Evolutionary conservation across 805 yeast species (phyloP).

Genomic region (Suhomyces pyralidae): DNA sequence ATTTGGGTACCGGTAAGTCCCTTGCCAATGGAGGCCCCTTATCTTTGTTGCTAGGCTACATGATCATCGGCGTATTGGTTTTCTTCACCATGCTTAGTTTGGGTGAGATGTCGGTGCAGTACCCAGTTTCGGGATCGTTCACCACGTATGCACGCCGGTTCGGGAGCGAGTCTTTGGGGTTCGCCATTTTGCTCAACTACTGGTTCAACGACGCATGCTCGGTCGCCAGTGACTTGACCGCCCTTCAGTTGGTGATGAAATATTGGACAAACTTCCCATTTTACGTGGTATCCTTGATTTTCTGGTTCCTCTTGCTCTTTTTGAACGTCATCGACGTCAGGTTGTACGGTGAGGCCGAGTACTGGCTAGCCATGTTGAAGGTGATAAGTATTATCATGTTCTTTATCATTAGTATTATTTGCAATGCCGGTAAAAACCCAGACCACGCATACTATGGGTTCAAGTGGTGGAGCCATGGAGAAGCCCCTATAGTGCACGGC

Average conservation of each 20-base stretch:
- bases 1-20: slow-evolving; percentile 30
- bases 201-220: slow-evolving; percentile 52
- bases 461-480: slow-evolving; percentile 45
- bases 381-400: slow-evolving; percentile 55
- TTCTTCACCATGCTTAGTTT: slow-evolving; percentile 51
- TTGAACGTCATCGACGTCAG: slow-evolving; percentile 39
- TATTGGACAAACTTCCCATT: slow-evolving; percentile 51
- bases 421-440: slow-evolving; percentile 57
- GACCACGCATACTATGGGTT: slow-evolving; percentile 39
- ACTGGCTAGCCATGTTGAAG: slow-evolving; percentile 36
- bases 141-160: slow-evolving; percentile 48
- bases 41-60: slow-evolving; percentile 31
- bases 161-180: slow-evolving; percentile 51
- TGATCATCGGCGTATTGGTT: slow-evolving; percentile 42
- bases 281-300: slow-evolving; percentile 51
- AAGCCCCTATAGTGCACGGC: slow-evolving; percentile 52
- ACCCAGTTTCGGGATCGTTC: slow-evolving; percentile 56
- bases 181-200: slow-evolving; percentile 48
- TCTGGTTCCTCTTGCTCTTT: slow-evolving; percentile 49
- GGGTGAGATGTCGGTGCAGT: slow-evolving; percentile 55
- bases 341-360: slow-evolving; percentile 42
- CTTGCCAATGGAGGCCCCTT: slow-evolving; percentile 32
- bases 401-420: slow-evolving; percentile 53
- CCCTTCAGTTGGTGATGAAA: slow-evolving; percentile 42
- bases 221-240: slow-evolving; percentile 48